Conservation (phyloP, 129 eudicot genomes). For the Helianthus tuberosus region DNA sequence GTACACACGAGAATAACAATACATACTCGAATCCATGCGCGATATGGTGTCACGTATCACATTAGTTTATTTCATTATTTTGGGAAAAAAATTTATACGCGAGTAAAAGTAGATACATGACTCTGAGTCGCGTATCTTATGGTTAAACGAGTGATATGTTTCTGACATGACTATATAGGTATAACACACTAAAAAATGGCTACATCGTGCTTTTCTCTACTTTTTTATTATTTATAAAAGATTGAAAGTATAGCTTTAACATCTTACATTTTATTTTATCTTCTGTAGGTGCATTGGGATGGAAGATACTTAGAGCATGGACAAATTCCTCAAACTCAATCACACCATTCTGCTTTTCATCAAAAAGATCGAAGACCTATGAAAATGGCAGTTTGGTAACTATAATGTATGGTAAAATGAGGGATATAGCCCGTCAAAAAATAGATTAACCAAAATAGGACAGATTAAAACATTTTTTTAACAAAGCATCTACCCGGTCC, state of each 20-base stretch:
- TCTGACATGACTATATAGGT: neutral
- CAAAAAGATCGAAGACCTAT: constrained; percentile 90
- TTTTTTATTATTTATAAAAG: neutral
- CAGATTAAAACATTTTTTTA: neutral
- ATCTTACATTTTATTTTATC: constrained; percentile 84
- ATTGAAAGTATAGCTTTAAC: constrained; percentile 3
- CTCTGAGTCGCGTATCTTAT: neutral
- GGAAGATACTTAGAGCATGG: constrained; percentile 83
- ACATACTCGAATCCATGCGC: too few relatives aligned
- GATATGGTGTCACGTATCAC: too few relatives aligned
- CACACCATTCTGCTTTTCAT: constrained; percentile 83
- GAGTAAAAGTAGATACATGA: neutral
- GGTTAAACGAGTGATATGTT: neutral
- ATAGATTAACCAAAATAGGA: neutral
- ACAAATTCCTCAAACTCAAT: constrained; percentile 96
- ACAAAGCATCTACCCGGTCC: constrained; percentile 75
- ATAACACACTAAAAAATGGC: neutral
- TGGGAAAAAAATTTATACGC: neutral
- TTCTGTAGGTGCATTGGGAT: constrained; percentile 76
- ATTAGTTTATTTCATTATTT: neutral
- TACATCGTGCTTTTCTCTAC: neutral
- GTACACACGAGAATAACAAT: neutral
- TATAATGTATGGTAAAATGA: neutral
- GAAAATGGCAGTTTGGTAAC: constrained; percentile 3
- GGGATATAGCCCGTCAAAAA: neutral